Percentiles rank a stretch among this genome's conserved stretches.
Evolutionary conservation across 331 rosid genomes (phyloP).

Genomic region (Rosa hybrid): DNA sequence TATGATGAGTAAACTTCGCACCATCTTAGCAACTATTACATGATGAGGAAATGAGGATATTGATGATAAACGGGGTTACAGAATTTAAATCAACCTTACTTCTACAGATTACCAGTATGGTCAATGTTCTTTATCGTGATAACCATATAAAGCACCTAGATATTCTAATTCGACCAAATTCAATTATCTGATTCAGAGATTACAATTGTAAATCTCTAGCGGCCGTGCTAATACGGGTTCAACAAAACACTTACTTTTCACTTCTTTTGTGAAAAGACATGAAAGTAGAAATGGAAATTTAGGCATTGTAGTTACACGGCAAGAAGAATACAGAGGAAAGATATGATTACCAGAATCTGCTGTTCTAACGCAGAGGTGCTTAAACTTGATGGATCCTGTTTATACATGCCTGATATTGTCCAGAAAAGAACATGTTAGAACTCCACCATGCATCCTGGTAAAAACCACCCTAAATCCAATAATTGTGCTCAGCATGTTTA

Average conservation of each 20-base stretch:
- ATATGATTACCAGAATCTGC: slow-evolving; percentile 77
- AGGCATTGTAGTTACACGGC: neutral
- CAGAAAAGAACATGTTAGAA: slow-evolving; percentile 31
- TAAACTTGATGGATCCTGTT: slow-evolving; percentile 56
- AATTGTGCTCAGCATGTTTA: slow-evolving; percentile 33
- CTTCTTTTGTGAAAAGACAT: neutral
- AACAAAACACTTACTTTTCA: neutral
- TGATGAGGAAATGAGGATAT: neutral
- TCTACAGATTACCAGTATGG: neutral
- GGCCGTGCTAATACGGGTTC: neutral
- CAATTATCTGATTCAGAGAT: neutral
- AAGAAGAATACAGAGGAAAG: slow-evolving; percentile 19
- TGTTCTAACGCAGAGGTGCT: slow-evolving; percentile 78
- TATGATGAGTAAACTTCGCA: neutral
- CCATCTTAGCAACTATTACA: neutral
- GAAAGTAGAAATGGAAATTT: neutral
- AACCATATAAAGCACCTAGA: neutral
- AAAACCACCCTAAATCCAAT: slow-evolving; percentile 12
- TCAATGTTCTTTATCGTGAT: neutral
- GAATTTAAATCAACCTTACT: neutral
- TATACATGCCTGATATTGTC: slow-evolving; percentile 57
- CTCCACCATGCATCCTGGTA: slow-evolving; percentile 2
- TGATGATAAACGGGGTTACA: neutral
- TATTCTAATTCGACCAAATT: neutral
- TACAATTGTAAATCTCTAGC: neutral